These are phyloP conservation scores for Wallemia ichthyophaga DNA, from an alignment of 1,284 basidiomycete genomes.

Conservation along the genomic window DNA sequence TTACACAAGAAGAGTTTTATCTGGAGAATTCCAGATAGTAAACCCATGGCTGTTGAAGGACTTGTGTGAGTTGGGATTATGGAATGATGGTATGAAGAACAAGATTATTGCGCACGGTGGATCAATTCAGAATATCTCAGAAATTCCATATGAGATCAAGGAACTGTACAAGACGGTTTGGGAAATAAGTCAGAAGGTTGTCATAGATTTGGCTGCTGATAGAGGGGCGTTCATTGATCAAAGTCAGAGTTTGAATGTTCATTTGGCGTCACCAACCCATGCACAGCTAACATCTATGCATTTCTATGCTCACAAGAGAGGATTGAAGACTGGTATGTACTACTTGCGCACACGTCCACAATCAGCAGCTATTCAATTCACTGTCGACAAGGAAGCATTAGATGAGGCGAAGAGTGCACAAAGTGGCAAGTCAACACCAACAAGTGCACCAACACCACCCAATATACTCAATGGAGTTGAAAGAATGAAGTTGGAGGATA, in stretches of 20 bases:
- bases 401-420: slow-evolving; percentile 32
- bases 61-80: slow-evolving; percentile 75
- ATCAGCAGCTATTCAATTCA: slow-evolving; percentile 92
- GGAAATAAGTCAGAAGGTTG: slow-evolving; percentile 97
- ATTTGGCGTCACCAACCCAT: slow-evolving; percentile 65
- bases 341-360: slow-evolving; percentile 29
- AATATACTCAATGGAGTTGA: neutral
- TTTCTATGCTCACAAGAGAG: slow-evolving; percentile 99
- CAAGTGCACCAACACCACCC: slow-evolving; percentile 4
- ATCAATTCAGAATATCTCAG: slow-evolving; percentile 66
- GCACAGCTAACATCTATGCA: slow-evolving; percentile 96
- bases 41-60: slow-evolving; percentile 95
- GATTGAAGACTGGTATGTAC: slow-evolving; percentile 92
- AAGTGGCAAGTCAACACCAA: slow-evolving; percentile 7
- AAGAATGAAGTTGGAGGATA: neutral
- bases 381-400: slow-evolving; percentile 53
- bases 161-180: slow-evolving; percentile 96
- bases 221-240: slow-evolving; percentile 97
- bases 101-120: slow-evolving; percentile 93
- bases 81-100: slow-evolving; percentile 99
- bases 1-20: slow-evolving; percentile 75
- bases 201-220: slow-evolving; percentile 91
- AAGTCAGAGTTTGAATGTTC: slow-evolving; percentile 67
- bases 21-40: slow-evolving; percentile 97
- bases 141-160: slow-evolving; percentile 16